These are phyloP conservation scores for Penicillium simplicissimum DNA, from an alignment of 495 filamentous ascomycete species.

Conservation along the genomic window DNA sequence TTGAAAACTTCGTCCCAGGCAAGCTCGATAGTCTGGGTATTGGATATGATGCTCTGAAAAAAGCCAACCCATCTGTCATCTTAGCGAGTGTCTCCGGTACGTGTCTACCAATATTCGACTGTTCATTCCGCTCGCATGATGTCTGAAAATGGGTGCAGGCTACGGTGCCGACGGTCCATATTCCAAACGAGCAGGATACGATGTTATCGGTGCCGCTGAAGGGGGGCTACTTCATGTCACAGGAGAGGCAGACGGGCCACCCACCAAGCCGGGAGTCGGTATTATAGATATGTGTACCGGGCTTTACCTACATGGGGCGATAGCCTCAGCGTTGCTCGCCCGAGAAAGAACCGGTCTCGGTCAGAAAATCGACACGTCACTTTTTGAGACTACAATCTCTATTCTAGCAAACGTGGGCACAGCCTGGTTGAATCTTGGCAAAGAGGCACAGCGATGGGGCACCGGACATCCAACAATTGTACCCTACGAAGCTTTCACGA, in stretches of 20 bases:
- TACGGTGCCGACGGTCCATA: conserved; percentile 86
- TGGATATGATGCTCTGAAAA: conserved; percentile 67
- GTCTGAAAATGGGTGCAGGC: conserved; percentile 33
- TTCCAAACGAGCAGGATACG: conserved; percentile 77
- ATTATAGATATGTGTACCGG: conserved; percentile 89
- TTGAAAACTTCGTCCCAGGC: conserved; percentile 89
- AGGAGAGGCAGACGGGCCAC: conserved; percentile 73
- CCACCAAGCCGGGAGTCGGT: conserved; percentile 87
- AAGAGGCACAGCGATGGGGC: conserved; percentile 78
- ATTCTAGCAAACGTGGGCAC: conserved; percentile 84
- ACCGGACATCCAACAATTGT: conserved; percentile 91
- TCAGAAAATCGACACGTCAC: conserved; percentile 79
- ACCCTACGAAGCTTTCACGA: conserved; percentile 82
- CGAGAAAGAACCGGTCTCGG: conserved; percentile 64
- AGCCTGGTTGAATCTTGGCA: conserved; percentile 75
- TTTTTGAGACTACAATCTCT: conserved; percentile 85
- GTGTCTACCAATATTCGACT: not conserved
- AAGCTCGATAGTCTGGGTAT: conserved; percentile 76
- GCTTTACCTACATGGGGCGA: conserved; percentile 79
- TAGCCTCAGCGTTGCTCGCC: conserved; percentile 76
- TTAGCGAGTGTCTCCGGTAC: conserved; percentile 32
- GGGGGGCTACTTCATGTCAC: conserved; percentile 94
- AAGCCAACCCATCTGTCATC: conserved; percentile 64
- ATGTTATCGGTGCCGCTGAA: conserved; percentile 93
- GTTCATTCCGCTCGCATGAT: not conserved